These are phyloP conservation scores for Coccomyxa subellipsoidea DNA, from an alignment of 163 green algal species.

Conservation along the genomic window DNA sequence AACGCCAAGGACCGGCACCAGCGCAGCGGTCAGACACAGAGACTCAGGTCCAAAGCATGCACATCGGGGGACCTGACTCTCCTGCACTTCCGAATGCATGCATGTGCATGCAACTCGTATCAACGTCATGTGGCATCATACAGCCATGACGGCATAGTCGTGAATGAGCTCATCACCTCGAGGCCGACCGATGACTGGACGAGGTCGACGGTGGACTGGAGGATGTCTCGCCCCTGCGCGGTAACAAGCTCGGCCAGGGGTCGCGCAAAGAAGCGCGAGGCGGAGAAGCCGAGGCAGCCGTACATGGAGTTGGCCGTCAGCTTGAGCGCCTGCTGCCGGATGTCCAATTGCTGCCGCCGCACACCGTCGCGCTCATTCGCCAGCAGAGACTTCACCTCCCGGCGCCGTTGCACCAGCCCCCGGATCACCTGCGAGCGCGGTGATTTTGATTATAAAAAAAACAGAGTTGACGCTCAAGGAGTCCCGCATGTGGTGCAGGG, in stretches of 20 bases:
- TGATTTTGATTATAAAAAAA: no score
- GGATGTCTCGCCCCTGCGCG: constrained; percentile 85
- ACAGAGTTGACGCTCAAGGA: neutral
- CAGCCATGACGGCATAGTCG: no score
- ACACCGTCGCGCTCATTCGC: constrained; percentile 62
- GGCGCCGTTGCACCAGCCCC: constrained; percentile 75
- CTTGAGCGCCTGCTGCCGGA: constrained; percentile 95
- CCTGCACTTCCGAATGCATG: no score
- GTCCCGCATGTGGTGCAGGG: neutral
- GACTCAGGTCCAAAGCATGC: no score
- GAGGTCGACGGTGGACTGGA: constrained; percentile 93
- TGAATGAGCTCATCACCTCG: no score
- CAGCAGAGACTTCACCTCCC: constrained; percentile 75
- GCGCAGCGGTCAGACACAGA: no score
- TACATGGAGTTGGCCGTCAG: constrained; percentile 99
- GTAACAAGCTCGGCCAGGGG: constrained; percentile 96
- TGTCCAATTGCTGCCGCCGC: constrained; percentile 83
- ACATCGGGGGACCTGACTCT: no score
- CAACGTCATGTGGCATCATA: no score
- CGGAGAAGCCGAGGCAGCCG: constrained; percentile 93
- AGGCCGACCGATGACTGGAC: constrained; percentile 71
- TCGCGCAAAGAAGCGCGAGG: constrained; percentile 90
- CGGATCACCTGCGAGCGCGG: constrained; percentile 42
- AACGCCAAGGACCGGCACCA: no score
- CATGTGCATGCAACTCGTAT: no score